A percentile compares a stretch with the other conserved stretches of the same genome.
Conservation (phyloP, 2,329 filamentous ascomycete genomes). For the Didymella arachidicola region DNA sequence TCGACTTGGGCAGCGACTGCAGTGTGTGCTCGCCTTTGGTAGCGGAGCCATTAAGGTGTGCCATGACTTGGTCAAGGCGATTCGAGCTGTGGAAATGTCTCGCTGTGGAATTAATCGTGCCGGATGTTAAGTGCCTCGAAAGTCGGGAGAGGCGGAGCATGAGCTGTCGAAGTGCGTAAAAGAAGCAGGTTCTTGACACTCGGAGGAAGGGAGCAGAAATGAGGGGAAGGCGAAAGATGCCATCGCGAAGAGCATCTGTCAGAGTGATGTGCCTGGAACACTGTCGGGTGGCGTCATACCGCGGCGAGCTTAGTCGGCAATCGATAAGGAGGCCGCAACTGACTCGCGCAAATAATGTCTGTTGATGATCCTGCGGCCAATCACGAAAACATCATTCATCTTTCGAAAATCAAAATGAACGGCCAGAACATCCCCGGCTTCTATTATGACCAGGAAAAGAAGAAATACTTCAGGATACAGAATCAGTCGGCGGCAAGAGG, state of each 20-base stretch:
- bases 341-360: slow-evolving; percentile 28
- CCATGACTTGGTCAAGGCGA: slow-evolving; percentile 56
- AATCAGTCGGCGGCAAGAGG: slow-evolving; percentile 45
- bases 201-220: slow-evolving; percentile 7
- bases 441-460: slow-evolving; percentile 58
- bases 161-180: slow-evolving; percentile 9
- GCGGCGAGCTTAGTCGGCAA: slow-evolving; percentile 18
- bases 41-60: slow-evolving; percentile 50
- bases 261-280: slow-evolving; percentile 32
- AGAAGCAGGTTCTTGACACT: not conserved
- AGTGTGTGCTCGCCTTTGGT: slow-evolving; percentile 46
- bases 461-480: slow-evolving; percentile 60
- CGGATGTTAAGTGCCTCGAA: slow-evolving; percentile 15
- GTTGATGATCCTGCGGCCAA: slow-evolving; percentile 9
- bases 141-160: slow-evolving; percentile 30
- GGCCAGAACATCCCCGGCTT: slow-evolving; percentile 57
- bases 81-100: slow-evolving; percentile 28
- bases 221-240: slow-evolving; percentile 23
- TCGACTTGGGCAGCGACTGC: slow-evolving; percentile 68
- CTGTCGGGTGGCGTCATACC: slow-evolving; percentile 31
- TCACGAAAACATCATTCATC: slow-evolving; percentile 11
- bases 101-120: slow-evolving; percentile 2
- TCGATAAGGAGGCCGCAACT: slow-evolving; percentile 28
- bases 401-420: slow-evolving; percentile 42
- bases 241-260: slow-evolving; percentile 26